Base-by-base conservation (phyloP, 163 green algal genomes). In the Scenedesmus sp. region DNA sequence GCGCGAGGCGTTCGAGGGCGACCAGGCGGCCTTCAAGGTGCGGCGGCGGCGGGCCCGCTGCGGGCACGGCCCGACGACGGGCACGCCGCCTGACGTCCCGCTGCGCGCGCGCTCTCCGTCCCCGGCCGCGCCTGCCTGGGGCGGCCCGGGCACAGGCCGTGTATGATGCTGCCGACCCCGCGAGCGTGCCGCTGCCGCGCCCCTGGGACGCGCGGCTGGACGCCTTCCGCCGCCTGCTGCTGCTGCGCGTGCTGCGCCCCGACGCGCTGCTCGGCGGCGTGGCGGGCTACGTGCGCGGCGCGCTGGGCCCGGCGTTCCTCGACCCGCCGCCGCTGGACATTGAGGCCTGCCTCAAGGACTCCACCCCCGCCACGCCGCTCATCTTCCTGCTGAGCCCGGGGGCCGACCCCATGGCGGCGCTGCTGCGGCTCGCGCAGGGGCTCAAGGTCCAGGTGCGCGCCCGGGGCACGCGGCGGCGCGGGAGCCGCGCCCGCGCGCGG, bases 311-410 rank as follows among this genome's bases (percentile, higher is more conserved):
- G 6, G 22, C 14, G 7, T 95, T 91, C 63, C 83, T 93, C 29
- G 90, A 94, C 84, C 89, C 91, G 1, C 84, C 90, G 57, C 91
- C 89, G 6, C 89, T 95, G 70, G 51, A 82, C 54, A 34, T 82
- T 42, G 82, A 88, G 15, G 56, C 42, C 18, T 89, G 84, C 75
- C 91, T 86, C 85, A 62, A 60, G n/a, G 89, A 92, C 58, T 87
- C 77, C 34, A 84, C n/a, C 22, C 51, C 71, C 34, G 89, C 76
- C 45, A 83, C 50, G 1, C 91, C 91, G 24, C 88, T 96, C 22
- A 83, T 96, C 42, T 96, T 95, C 76, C 89, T 96, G 63, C 85
- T 96, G 42, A 91, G 83, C 20, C 56, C 89, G 0, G 91, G 91
- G 6, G 89, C 79, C 15, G 91, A 96, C 83, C 91, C 91, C 5